A percentile compares a stretch with the other conserved stretches of the same genome.
phyloP scores from a whole-genome alignment of 2,329 filamentous ascomycete species.

The Epichloe sylvatica region DNA sequence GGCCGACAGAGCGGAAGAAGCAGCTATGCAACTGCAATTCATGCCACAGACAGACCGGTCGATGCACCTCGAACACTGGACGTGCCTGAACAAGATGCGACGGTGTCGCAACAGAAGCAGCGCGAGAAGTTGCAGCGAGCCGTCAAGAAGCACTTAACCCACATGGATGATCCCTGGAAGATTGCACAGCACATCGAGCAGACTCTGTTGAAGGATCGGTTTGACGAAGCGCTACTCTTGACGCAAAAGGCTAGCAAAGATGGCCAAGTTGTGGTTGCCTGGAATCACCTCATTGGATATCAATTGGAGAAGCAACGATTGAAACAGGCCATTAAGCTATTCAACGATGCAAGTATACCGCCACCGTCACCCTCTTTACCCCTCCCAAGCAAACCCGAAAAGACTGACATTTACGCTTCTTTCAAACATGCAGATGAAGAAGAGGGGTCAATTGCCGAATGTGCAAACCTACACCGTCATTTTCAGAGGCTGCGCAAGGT shows the following conservation, averaged over 20 bases:
- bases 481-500: constrained; percentile 57
- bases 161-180: constrained; percentile 56
- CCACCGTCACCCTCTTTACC: background rate
- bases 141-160: constrained; percentile 43
- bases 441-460: constrained; percentile 68
- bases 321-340: constrained; percentile 60
- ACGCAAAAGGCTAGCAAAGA: constrained; percentile 54
- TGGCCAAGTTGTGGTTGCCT: constrained; percentile 57
- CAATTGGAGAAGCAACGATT: constrained; percentile 47
- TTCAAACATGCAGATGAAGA: constrained; percentile 63
- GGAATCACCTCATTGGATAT: constrained; percentile 75
- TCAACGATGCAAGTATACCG: constrained; percentile 55
- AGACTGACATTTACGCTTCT: background rate
- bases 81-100: constrained; percentile 6
- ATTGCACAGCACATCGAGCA: constrained; percentile 54
- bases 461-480: constrained; percentile 73
- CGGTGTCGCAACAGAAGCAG: constrained; percentile 9
- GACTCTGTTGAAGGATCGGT: constrained; percentile 43
- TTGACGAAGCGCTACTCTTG: constrained; percentile 53
- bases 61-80: constrained; percentile 14
- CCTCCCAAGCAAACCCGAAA: background rate
- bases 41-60: constrained; percentile 1
- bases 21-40: constrained; percentile 6
- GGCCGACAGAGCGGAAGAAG: constrained; percentile 4
- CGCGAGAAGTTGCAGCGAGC: constrained; percentile 21